Base-by-base conservation (phyloP, 169 alveolate species). In the Ichthyophthirius multifiliis region DNA sequence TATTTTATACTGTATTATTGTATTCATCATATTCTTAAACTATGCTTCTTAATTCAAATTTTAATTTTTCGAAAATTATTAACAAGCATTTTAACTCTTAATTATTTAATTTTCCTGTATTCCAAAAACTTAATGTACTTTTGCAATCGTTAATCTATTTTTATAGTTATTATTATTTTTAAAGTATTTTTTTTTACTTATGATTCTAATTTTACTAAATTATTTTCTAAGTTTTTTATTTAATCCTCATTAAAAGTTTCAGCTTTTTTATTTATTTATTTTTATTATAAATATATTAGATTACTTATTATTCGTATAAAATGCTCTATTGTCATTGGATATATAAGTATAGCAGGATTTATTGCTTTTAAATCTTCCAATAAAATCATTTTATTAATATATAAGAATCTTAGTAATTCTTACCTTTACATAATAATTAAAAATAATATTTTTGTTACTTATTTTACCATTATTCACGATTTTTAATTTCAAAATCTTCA, bases 231-330 rank as follows among this genome's bases (percentile, higher is more conserved):
- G 4, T 44, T 48, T 41, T 45, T 32, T 5, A 44, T 44, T 16
- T 74, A 41, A 16, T 43, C 45, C 34, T 44, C 65, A 74, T 44
- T 48, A 45, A 74, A 47, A 23, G 74, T 37, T 12, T 48, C 32
- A 37, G 43, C 74, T 32, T 34, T 46, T 32, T 75, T 18, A 4
- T 5, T 5, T 13, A 32, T 65, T 64, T 23, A 23, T 23, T 27
- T 27, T 46, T 65, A 2, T 30, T 43, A 30, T 4, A 44, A 6
- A 46, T 43, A 0, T 23, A 65, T 15, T 12, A 5, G 15, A 37
- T 32, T 39, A 45, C 55, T 65, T 64, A 65, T 65, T 16, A 79
- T 27, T 79, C 85, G 27, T 31, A 39, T 3, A 79, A 62, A 79
- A 31, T 65, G 63, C 10, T 79, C 46, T 20, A 34, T 5, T 0